Base-by-base conservation (phyloP, 2,329 filamentous ascomycete species). In the Aspergillus nomiae region DNA sequence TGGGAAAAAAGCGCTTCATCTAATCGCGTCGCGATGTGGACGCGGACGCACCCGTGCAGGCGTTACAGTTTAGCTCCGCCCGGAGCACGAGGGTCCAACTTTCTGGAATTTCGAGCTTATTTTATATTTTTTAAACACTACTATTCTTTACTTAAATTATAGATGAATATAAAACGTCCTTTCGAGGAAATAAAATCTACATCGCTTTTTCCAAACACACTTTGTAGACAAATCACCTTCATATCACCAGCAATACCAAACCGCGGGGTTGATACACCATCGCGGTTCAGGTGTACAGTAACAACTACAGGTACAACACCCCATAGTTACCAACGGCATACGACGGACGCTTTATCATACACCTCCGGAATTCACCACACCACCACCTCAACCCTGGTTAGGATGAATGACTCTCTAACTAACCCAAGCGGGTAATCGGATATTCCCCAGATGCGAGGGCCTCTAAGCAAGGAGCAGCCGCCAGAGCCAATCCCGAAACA, bases 1-100 rank as follows among this genome's bases (percentile, higher is more conserved):
- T 66, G 72, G 69, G 69, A 66, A 68, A 63, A 67, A 69, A 64
- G 61, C 63, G 63, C 62, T 59, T 59, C 54, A 60, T 65, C 58
- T 61, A 54, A 72, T 73, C 72, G 72, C 72, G 72, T 74, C 72
- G 72, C 72, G 72, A 68, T 73, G 71, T 71, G 66, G 69, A 74
- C 71, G 70, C 72, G 72, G 71, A 72, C 63, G 57, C 51, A 63
- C 41, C 61, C 32, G 61, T 63, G 61, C 32, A 55, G 58, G 41
- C 58, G 46, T 55, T 60, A 38, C 34, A 60, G 43, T 30, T 36
- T 34, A 36, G 60, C 50, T 43, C 50, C 53, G 21, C 38, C 50
- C 50, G 11, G 53, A 30, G 48, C 48, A 32, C 28, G 48, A 51
- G 48, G 48, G 19, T 10, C 26, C 14, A 51, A 51, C 28, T 51